phyloP scores from a whole-genome alignment of 1,284 basidiomycete genomes.

The Singerocomus inundabilis region DNA sequence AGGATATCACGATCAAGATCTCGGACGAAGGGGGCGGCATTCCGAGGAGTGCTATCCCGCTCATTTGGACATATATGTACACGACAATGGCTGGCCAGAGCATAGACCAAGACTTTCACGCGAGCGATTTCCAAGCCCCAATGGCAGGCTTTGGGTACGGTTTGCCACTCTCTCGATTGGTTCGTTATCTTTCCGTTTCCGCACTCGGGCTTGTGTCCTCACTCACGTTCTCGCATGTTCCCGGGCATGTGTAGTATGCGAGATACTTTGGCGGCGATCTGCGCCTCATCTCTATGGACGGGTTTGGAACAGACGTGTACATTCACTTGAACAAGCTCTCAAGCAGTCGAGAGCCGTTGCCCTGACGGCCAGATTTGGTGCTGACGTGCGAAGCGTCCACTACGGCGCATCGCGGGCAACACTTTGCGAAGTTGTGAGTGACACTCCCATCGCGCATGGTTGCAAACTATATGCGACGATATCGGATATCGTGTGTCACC shows the following conservation, averaged over 20 bases:
- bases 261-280: constrained; percentile 97
- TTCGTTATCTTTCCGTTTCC: constrained; percentile 38
- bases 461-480: not conserved
- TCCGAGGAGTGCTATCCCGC: constrained; percentile 86
- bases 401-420: not conserved
- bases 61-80: constrained; percentile 99
- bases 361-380: constrained; percentile 31
- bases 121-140: constrained; percentile 94
- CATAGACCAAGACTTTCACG: constrained; percentile 82
- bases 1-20: constrained; percentile 99
- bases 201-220: constrained; percentile 4
- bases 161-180: constrained; percentile 85
- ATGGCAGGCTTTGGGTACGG: constrained; percentile 99
- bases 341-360: constrained; percentile 77
- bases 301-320: constrained; percentile 90
- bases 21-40: constrained; percentile 97
- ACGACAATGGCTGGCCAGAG: constrained; percentile 94
- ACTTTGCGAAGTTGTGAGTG: not conserved
- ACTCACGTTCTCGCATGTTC: constrained; percentile 10
- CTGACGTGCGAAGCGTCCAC: not conserved
- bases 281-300: constrained; percentile 97
- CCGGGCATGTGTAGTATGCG: constrained; percentile 62
- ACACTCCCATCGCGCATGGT: not conserved
- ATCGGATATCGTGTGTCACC: constrained; percentile 4
- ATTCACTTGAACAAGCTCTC: constrained; percentile 86